Percentiles rank a stretch among this genome's conserved stretches.
Evolutionary conservation across 345 rosid genomes (phyloP).

Genomic region (Salix arbutifolia): DNA sequence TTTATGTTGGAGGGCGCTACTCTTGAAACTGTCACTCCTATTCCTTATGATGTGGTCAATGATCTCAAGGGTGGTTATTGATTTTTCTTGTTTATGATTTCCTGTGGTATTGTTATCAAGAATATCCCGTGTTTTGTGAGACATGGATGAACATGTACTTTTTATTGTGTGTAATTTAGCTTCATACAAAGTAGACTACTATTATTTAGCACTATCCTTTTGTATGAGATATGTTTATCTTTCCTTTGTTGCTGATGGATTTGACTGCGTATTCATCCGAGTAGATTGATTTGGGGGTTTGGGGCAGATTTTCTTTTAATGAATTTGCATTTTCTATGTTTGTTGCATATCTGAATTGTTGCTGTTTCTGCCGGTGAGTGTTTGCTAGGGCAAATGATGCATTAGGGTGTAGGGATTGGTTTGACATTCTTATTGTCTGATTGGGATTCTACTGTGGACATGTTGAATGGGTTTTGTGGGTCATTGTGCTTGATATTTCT

Average conservation of each 20-base stretch:
- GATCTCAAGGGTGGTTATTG: conserved; percentile 64
- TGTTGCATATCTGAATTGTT: not conserved
- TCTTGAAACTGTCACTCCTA: conserved; percentile 63
- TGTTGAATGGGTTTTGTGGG: not conserved
- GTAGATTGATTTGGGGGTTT: too few relatives aligned
- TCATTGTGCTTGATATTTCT: not conserved
- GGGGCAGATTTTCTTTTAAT: not conserved
- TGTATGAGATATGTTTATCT: too few relatives aligned
- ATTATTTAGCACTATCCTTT: too few relatives aligned
- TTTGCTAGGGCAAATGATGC: not conserved
- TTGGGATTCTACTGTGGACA: not conserved
- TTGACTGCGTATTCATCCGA: too few relatives aligned
- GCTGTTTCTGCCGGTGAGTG: not conserved
- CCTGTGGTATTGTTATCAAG: not conserved
- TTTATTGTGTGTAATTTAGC: not conserved
- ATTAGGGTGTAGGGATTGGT: not conserved
- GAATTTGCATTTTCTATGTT: not conserved
- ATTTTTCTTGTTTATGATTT: not conserved
- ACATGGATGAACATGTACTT: not conserved
- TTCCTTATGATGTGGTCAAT: conserved; percentile 64
- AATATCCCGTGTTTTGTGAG: not conserved
- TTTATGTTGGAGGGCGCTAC: conserved; percentile 64
- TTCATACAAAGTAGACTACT: too few relatives aligned
- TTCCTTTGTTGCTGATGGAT: too few relatives aligned
- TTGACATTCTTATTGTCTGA: not conserved